Evolutionary conservation across 1,284 basidiomycete genomes (phyloP).

Genomic region (Pisolithus thermaeus): DNA sequence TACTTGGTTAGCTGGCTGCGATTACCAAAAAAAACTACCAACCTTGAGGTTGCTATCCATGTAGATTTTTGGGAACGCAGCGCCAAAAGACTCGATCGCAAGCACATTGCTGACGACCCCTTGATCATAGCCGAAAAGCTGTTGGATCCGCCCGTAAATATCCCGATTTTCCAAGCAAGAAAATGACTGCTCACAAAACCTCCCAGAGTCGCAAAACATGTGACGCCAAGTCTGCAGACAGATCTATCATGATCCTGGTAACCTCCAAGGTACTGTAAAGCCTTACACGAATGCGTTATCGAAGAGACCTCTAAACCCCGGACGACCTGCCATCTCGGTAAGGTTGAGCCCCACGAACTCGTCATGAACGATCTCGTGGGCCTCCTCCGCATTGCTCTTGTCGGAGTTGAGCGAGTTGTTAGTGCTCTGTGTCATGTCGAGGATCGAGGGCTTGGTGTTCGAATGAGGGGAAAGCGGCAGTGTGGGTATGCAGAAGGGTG

Average conservation of each 20-base stretch:
- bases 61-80: slow-evolving; percentile 28
- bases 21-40: background rate
- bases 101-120: slow-evolving; percentile 31
- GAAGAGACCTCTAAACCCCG: slow-evolving; percentile 24
- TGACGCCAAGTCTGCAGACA: slow-evolving; percentile 24
- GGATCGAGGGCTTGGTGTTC: background rate
- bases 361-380: slow-evolving; percentile 1
- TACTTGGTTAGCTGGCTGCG: slow-evolving; percentile 4
- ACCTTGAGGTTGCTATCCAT: slow-evolving; percentile 25
- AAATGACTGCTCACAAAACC: slow-evolving; percentile 23
- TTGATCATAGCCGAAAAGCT: slow-evolving; percentile 32
- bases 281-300: slow-evolving; percentile 25
- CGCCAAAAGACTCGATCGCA: slow-evolving; percentile 30
- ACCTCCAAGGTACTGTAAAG: background rate
- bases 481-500: no score
- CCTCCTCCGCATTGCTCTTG: slow-evolving; percentile 7
- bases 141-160: slow-evolving; percentile 2
- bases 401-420: background rate
- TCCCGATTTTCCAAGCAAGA: background rate
- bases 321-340: slow-evolving; percentile 15
- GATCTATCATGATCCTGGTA: slow-evolving; percentile 2
- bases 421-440: background rate
- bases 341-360: slow-evolving; percentile 10
- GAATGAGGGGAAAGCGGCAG: background rate
- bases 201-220: slow-evolving; percentile 28